phyloP scores from a whole-genome alignment of 805 yeast genomes.

The Cyberlindnera misumaiensis region DNA sequence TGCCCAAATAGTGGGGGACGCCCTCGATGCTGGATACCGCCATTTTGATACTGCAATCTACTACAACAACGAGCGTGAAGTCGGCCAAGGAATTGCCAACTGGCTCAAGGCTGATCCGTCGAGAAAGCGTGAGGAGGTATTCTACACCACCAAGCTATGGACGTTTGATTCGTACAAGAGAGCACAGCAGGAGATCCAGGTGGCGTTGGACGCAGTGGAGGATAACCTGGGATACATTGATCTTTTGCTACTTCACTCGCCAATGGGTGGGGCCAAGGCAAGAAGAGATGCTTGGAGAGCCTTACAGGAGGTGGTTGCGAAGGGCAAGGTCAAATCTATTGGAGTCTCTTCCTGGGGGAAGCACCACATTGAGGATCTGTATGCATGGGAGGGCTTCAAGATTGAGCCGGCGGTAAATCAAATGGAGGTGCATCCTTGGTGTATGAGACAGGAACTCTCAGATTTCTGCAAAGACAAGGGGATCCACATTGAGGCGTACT shows the following conservation, averaged over 20 bases:
- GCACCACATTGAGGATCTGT: conserved; percentile 55
- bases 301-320: conserved; percentile 64
- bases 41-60: conserved; percentile 67
- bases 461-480: conserved; percentile 37
- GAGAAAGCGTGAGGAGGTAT: conserved; percentile 44
- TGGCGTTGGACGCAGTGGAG: conserved; percentile 45
- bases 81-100: conserved; percentile 48
- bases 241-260: conserved; percentile 61
- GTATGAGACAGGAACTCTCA: conserved; percentile 33
- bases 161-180: conserved; percentile 37
- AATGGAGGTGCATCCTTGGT: conserved; percentile 52
- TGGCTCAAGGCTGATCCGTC: conserved; percentile 43
- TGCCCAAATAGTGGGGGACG: conserved; percentile 41
- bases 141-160: conserved; percentile 72
- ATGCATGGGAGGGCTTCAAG: conserved; percentile 50
- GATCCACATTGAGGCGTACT: conserved; percentile 52
- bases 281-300: conserved; percentile 68
- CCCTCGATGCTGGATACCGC: conserved; percentile 61
- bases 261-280: conserved; percentile 42
- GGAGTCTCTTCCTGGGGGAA: conserved; percentile 75
- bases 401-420: conserved; percentile 71
- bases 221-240: conserved; percentile 60
- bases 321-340: conserved; percentile 55
- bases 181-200: conserved; percentile 52
- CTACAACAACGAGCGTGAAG: conserved; percentile 61